Evolutionary conservation across 2,329 filamentous ascomycete genomes (phyloP).

Genomic region (Lecanosticta acicola): DNA sequence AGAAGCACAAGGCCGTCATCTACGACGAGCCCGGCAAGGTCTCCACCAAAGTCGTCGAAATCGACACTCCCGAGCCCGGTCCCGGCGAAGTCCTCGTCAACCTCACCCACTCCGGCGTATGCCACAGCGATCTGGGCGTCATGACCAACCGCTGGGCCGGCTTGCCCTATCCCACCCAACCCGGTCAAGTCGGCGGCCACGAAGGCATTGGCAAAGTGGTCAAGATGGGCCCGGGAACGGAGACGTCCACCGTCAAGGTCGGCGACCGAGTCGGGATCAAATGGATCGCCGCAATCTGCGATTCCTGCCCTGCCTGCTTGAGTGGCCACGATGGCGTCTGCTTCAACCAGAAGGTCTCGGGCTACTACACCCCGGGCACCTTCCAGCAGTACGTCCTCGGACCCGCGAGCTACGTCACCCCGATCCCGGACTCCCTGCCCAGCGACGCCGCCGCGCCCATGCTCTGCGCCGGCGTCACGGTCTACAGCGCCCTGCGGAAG

Average conservation of each 20-base stretch:
- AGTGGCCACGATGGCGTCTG: slow-evolving; percentile 51
- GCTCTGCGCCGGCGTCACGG: slow-evolving; percentile 62
- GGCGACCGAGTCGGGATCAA: slow-evolving; percentile 67
- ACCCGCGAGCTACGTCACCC: slow-evolving; percentile 63
- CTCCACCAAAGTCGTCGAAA: slow-evolving; percentile 58
- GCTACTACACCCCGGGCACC: slow-evolving; percentile 61
- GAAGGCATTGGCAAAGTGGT: slow-evolving; percentile 65
- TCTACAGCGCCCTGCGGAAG: slow-evolving; percentile 61
- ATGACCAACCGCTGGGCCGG: slow-evolving; percentile 48
- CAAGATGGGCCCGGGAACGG: slow-evolving; percentile 57
- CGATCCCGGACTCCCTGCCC: slow-evolving; percentile 57
- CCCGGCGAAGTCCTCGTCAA: slow-evolving; percentile 49
- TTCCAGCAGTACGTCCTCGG: slow-evolving; percentile 64
- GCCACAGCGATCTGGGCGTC: slow-evolving; percentile 57
- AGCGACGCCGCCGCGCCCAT: slow-evolving; percentile 60
- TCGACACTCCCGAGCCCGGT: slow-evolving; percentile 61
- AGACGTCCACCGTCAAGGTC: slow-evolving; percentile 53
- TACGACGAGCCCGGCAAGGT: slow-evolving; percentile 62
- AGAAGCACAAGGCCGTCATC: slow-evolving; percentile 58
- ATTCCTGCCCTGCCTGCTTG: slow-evolving; percentile 49
- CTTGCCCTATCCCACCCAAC: slow-evolving; percentile 54
- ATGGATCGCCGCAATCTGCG: slow-evolving; percentile 57
- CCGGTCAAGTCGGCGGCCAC: slow-evolving; percentile 62
- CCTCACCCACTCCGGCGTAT: slow-evolving; percentile 57
- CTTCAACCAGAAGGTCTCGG: slow-evolving; percentile 53